Conservation (phyloP, 2,329 filamentous ascomycete species). For the Aspergillus neoniger region DNA sequence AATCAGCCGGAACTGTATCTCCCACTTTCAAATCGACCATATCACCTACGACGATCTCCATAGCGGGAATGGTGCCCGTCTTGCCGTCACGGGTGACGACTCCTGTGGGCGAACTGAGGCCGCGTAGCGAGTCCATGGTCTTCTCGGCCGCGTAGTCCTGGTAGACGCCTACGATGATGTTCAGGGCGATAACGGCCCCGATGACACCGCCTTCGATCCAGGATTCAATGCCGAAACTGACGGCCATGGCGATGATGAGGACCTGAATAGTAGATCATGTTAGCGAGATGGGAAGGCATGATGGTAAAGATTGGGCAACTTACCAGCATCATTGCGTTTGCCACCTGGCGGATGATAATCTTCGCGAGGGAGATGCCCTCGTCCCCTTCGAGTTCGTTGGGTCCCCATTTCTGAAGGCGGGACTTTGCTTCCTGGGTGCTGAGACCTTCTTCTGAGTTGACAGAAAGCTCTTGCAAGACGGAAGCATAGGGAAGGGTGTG, state of each 20-base stretch:
- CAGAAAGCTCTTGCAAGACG: slow-evolving; percentile 57
- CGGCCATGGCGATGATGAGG: slow-evolving; percentile 73
- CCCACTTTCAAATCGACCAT: slow-evolving; percentile 58
- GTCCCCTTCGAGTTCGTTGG: slow-evolving; percentile 67
- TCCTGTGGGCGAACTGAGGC: slow-evolving; percentile 59
- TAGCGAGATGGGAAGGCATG: too few relatives aligned
- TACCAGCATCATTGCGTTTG: slow-evolving; percentile 70
- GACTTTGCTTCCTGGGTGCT: slow-evolving; percentile 55
- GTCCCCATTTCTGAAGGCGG: slow-evolving; percentile 59
- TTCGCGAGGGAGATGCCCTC: slow-evolving; percentile 68
- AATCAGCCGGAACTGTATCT: slow-evolving; percentile 64
- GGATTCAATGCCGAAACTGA: slow-evolving; percentile 58
- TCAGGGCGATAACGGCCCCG: slow-evolving; percentile 59
- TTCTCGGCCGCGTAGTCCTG: slow-evolving; percentile 64
- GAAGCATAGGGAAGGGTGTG: slow-evolving; percentile 60
- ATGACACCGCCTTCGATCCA: slow-evolving; percentile 64
- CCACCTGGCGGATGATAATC: slow-evolving; percentile 66
- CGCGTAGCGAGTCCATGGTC: slow-evolving; percentile 61
- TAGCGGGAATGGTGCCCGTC: slow-evolving; percentile 55
- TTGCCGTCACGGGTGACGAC: slow-evolving; percentile 61
- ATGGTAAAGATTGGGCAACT: slow-evolving; percentile 16
- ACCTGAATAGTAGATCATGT: slow-evolving; percentile 52
- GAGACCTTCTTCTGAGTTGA: slow-evolving; percentile 61
- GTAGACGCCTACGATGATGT: slow-evolving; percentile 61
- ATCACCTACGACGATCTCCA: slow-evolving; percentile 65